These are phyloP conservation scores for Entrophospora sp. DNA, from an alignment of 192 early-diverging fungal species.

Conservation along the genomic window DNA sequence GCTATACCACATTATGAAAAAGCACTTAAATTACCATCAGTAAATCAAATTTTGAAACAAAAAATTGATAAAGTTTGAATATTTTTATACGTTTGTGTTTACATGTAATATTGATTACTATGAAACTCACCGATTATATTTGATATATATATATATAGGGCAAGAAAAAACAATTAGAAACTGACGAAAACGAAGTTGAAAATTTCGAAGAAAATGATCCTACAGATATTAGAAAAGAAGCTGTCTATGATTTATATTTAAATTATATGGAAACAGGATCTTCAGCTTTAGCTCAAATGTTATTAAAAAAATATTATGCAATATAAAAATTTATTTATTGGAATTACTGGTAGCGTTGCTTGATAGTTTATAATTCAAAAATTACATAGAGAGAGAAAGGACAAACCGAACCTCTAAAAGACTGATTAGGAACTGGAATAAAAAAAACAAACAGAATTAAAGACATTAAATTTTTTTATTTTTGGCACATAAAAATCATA, in stretches of 20 bases:
- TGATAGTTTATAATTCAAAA: no score
- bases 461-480: no score
- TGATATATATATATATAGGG: not conserved
- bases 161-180: not conserved
- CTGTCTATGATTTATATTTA: conserved; percentile 82
- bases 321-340: conserved; percentile 30
- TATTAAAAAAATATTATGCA: conserved; percentile 71
- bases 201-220: conserved; percentile 30
- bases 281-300: conserved; percentile 52
- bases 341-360: not conserved
- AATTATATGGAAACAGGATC: conserved; percentile 75
- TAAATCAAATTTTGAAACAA: conserved; percentile 23
- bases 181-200: not conserved
- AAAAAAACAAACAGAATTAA: no score
- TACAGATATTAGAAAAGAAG: conserved; percentile 61
- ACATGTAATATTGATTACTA: not conserved
- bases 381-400: no score
- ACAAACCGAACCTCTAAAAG: no score
- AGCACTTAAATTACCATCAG: conserved; percentile 54
- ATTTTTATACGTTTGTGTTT: not conserved
- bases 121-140: not conserved
- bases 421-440: no score
- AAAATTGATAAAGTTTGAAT: not conserved
- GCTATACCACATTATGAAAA: conserved; percentile 82
- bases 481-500: no score